These are phyloP conservation scores for Botrytis elliptica DNA, from an alignment of 2,329 filamentous ascomycete genomes.

Conservation along the genomic window DNA sequence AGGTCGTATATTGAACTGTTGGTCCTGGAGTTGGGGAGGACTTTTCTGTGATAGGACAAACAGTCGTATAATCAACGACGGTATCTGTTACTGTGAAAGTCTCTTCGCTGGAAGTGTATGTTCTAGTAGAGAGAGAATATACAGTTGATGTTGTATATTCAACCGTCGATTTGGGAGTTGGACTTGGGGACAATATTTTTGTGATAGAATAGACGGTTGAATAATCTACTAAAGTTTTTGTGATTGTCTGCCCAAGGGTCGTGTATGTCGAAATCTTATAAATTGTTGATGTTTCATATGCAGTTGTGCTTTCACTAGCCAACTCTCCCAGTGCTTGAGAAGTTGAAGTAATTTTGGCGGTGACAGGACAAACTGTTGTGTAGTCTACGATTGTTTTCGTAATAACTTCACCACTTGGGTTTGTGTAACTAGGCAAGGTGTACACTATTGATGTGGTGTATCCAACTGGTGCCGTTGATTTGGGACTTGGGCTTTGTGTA, in stretches of 20 bases:
- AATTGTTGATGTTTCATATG: neutral
- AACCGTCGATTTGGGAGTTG: neutral
- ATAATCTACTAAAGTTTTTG: neutral
- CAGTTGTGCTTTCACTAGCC: neutral
- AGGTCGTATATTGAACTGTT: slow-evolving; percentile 3
- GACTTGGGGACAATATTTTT: neutral
- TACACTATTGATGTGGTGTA: neutral
- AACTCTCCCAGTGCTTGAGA: neutral
- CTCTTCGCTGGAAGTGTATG: neutral
- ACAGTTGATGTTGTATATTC: neutral
- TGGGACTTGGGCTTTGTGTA: neutral
- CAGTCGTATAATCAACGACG: neutral
- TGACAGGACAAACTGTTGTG: neutral
- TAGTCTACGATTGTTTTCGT: slow-evolving; percentile 2
- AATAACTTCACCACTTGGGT: neutral
- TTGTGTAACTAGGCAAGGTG: neutral
- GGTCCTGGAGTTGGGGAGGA: neutral
- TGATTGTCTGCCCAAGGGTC: neutral
- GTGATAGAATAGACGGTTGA: neutral
- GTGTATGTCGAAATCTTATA: neutral
- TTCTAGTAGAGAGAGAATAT: slow-evolving; percentile 1
- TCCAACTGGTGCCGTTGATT: neutral
- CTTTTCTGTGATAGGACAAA: neutral
- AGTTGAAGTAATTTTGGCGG: neutral
- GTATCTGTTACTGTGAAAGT: neutral